Percentiles rank a stretch among this genome's conserved stretches.
Conservation (phyloP, 1,284 basidiomycete species). For the Athelia sp. region DNA sequence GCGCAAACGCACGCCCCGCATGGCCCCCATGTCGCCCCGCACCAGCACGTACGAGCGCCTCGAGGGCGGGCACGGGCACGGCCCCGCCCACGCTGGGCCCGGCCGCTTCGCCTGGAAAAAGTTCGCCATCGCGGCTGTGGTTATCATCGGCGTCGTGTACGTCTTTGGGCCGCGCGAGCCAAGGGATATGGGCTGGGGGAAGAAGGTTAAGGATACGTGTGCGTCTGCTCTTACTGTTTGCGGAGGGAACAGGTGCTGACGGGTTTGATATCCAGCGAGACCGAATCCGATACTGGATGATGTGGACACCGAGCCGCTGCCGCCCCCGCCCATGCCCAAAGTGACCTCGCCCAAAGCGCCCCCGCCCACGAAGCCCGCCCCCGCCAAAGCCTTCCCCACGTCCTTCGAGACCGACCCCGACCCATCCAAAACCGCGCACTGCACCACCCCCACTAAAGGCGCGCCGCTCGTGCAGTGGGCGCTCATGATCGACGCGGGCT, state of each 20-base stretch:
- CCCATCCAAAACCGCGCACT: conserved; percentile 60
- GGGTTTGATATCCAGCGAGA: not conserved
- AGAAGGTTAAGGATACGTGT: conserved; percentile 16
- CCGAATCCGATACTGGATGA: conserved; percentile 14
- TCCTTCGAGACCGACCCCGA: conserved; percentile 65
- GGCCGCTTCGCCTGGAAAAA: conserved; percentile 58
- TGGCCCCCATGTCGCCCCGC: conserved; percentile 30
- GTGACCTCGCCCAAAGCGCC: conserved; percentile 1
- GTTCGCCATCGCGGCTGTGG: conserved; percentile 49
- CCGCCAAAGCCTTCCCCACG: conserved; percentile 25
- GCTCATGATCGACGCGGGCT: conserved; percentile 97
- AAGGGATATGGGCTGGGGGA: conserved; percentile 21
- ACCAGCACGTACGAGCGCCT: conserved; percentile 58
- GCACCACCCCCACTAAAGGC: conserved; percentile 50
- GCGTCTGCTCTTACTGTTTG: conserved; percentile 9
- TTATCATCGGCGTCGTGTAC: conserved; percentile 57
- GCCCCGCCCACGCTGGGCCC: conserved; percentile 27
- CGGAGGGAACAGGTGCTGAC: not conserved
- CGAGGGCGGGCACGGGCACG: conserved; percentile 60
- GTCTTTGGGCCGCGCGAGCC: conserved; percentile 49
- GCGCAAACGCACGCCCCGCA: not conserved
- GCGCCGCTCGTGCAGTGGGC: conserved; percentile 82
- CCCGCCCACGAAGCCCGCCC: conserved; percentile 7
- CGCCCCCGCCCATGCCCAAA: conserved; percentile 1
- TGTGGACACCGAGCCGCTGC: conserved; percentile 11